A percentile compares a stretch with the other conserved stretches of the same genome.
Conservation (phyloP, 2,329 filamentous ascomycete genomes). For the Trichoderma sp. region DNA sequence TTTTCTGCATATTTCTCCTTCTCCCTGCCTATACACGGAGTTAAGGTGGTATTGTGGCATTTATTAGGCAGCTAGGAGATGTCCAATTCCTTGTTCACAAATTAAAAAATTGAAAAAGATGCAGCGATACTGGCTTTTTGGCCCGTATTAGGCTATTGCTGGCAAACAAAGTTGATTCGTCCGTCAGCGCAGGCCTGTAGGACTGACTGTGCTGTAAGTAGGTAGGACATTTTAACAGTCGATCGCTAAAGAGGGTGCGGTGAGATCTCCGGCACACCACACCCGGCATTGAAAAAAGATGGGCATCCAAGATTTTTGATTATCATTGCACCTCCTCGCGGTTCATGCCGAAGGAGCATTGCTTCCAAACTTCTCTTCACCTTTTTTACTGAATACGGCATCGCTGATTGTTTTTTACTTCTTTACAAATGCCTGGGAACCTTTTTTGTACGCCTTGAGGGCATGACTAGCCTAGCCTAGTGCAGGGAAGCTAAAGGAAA, state of each 20-base stretch:
- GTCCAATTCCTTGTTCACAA: background rate
- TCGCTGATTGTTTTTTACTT: background rate
- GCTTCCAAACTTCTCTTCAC: background rate
- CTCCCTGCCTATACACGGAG: background rate
- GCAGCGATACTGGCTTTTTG: background rate
- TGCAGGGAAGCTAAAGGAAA: background rate
- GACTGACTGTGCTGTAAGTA: background rate
- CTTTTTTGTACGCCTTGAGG: background rate
- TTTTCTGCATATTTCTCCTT: background rate
- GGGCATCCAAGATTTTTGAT: background rate
- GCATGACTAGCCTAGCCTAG: constrained; percentile 1
- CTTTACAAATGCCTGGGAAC: background rate
- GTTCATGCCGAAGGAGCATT: background rate
- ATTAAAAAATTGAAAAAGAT: background rate
- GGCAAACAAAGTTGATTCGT: constrained; percentile 13
- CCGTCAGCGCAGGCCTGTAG: constrained; percentile 11
- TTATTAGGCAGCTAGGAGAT: background rate
- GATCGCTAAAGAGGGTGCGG: background rate
- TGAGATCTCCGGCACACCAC: constrained; percentile 7
- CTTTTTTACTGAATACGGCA: background rate
- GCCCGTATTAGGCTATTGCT: constrained; percentile 2
- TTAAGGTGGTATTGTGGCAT: background rate
- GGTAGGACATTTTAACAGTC: background rate
- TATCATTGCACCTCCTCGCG: background rate
- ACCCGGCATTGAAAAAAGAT: background rate